Base-by-base conservation (phyloP, 768 basidiomycete genomes). In the Kwoniella bestiolae region DNA sequence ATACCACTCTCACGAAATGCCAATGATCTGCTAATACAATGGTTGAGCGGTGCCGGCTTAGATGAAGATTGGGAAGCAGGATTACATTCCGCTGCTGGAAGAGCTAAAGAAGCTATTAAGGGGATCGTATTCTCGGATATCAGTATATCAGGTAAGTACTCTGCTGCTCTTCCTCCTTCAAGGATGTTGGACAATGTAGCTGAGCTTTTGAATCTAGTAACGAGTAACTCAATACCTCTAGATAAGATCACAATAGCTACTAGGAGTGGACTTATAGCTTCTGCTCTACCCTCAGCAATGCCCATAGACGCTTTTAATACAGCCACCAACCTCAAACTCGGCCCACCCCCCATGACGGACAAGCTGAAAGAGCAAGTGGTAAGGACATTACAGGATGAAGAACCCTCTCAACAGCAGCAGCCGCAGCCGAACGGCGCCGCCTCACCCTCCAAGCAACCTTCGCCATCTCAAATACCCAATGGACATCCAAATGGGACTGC, bases 71-170 rank as follows among this genome's bases (percentile, higher is more conserved):
- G 69, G 94, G 94, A 56, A 83, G 85, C 63, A 88, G 92, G 7
- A 86, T 88, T 56, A 89, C 92, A 88, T 32, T 92, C 91, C 1
- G 89, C 92, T 71, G 86, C 86, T 62, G 92, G 91, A 21, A 88
- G 94, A 66, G 92, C 93, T 5, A 85, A 96, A 72, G 89, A 92
- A 56, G 87, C 92, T 9, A 90, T 98, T 47, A 90, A 97, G 87
- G 87, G 89, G 46, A 92, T 98, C 38, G 90, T 99, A 25, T 96
- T 96, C 78, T 94, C 93, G 78, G 89, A 94, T 76, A 84, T 99
- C 35, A 87, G 88, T 44, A 91, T 98, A 69, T 90, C 94, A 73
- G 91, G 94, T 94, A 82, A 83, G 78, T 74, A 23, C 14, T 12
- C 38, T 3, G 6, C 38, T 2, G 50, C 32, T 21, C 50, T 58